Percentiles rank a stretch among this genome's conserved stretches.
Conservation (phyloP, 129 eudicot genomes). For the Oenanthe sinensis region DNA sequence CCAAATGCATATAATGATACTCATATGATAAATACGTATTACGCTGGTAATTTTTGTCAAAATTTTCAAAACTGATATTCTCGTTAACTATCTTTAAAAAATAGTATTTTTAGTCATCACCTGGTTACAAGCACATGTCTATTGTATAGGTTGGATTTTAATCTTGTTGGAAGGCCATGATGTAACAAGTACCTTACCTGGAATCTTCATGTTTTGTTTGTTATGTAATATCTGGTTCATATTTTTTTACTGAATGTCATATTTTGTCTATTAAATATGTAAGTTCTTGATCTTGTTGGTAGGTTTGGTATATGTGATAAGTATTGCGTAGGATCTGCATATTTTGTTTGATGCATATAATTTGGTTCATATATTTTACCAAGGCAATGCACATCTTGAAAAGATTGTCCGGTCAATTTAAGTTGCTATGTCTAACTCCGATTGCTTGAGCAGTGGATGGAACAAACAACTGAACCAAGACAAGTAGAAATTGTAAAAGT, state of each 20-base stretch:
- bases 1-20: no score
- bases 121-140: conserved; percentile 4
- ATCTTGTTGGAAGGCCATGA: not conserved
- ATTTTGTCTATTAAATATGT: not conserved
- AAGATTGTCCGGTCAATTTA: not conserved
- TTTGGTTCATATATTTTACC: not conserved
- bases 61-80: no score
- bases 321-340: not conserved
- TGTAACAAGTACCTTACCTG: not conserved
- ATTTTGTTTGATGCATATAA: not conserved
- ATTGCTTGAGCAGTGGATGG: conserved; percentile 58
- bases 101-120: no score
- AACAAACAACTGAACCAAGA: conserved; percentile 47
- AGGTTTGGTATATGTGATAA: not conserved
- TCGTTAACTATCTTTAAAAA: no score
- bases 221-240: not conserved
- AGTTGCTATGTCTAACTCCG: conserved; percentile 4
- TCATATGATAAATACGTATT: no score
- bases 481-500: conserved; percentile 64
- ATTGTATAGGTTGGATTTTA: not conserved
- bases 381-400: not conserved
- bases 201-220: not conserved
- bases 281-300: not conserved
- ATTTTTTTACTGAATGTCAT: not conserved
- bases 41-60: no score